Conservation (phyloP, 2,329 filamentous ascomycete species). For the Karstenula rhodostoma region DNA sequence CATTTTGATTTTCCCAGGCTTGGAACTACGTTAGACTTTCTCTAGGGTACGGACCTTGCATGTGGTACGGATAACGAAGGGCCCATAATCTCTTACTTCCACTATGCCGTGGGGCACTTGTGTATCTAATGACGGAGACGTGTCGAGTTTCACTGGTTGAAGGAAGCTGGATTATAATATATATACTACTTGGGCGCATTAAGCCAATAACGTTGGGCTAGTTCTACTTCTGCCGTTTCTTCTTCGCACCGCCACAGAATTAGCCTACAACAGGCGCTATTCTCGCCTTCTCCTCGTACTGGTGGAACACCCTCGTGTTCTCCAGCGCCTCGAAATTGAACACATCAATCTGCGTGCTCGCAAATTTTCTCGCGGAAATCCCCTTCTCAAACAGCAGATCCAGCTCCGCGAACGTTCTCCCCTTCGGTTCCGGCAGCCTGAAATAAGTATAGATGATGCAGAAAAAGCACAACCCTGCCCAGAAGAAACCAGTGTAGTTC, state of each 20-base stretch:
- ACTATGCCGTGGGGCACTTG: neutral
- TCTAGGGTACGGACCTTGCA: neutral
- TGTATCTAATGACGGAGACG: neutral
- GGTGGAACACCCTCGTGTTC: conserved; percentile 40
- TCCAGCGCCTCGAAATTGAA: conserved; percentile 50
- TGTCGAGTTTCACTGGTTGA: neutral
- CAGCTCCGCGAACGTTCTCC: conserved; percentile 84
- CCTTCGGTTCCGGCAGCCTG: conserved; percentile 79
- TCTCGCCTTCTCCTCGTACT: conserved; percentile 45
- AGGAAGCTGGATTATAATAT: neutral
- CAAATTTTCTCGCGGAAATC: conserved; percentile 77
- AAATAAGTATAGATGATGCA: conserved; percentile 86
- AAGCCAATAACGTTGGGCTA: neutral
- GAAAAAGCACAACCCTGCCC: conserved; percentile 80
- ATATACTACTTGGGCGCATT: neutral
- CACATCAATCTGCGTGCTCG: conserved; percentile 63
- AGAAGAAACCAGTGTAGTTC: conserved; percentile 89
- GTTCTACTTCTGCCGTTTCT: neutral
- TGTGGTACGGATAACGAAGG: conserved; percentile 1
- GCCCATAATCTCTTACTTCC: neutral
- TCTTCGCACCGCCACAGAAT: neutral
- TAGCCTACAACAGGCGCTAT: conserved; percentile 1
- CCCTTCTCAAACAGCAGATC: conserved; percentile 82
- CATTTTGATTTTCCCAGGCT: neutral
- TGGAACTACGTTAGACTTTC: neutral